Percentiles rank a stretch among this genome's conserved stretches.
These are phyloP conservation scores for Leccinum laetum DNA, from an alignment of 1,284 basidiomycete genomes.

Conservation along the genomic window DNA sequence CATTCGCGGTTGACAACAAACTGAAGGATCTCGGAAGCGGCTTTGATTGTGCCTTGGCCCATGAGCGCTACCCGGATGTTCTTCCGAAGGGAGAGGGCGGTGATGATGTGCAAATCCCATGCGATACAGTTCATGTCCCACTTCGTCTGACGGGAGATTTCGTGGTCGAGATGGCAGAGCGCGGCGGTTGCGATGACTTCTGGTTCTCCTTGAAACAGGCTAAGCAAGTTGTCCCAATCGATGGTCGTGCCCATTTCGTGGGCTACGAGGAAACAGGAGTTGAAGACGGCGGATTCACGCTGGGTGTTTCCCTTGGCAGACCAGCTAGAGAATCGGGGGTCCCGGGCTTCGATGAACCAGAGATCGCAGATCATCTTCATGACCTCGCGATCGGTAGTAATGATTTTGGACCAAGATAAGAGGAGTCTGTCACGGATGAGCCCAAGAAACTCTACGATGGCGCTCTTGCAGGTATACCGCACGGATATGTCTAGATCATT, in stretches of 20 bases:
- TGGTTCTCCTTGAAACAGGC: conserved; percentile 20
- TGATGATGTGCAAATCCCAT: conserved; percentile 31
- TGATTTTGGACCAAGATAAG: conserved; percentile 25
- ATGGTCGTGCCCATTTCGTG: conserved; percentile 19
- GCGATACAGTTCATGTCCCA: conserved; percentile 28
- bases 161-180: conserved; percentile 27
- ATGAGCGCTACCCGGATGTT: conserved; percentile 21
- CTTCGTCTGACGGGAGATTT: conserved; percentile 16
- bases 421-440: conserved; percentile 26
- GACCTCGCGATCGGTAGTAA: conserved; percentile 25
- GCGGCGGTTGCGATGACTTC: conserved; percentile 21
- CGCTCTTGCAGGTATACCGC: conserved; percentile 24
- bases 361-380: conserved; percentile 31
- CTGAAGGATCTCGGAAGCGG: conserved; percentile 22
- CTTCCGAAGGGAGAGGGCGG: conserved; percentile 20
- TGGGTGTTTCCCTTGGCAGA: conserved; percentile 11
- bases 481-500: conserved; percentile 4
- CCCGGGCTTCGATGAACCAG: conserved; percentile 29
- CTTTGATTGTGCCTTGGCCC: conserved; percentile 26
- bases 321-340: conserved; percentile 27
- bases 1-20: conserved; percentile 20
- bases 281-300: conserved; percentile 30
- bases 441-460: conserved; percentile 28
- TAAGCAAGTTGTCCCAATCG: conserved; percentile 26
- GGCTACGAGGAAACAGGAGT: conserved; percentile 29